These are phyloP conservation scores for Ogataea paradorogensis DNA, from an alignment of 805 yeast genomes.

Conservation along the genomic window DNA sequence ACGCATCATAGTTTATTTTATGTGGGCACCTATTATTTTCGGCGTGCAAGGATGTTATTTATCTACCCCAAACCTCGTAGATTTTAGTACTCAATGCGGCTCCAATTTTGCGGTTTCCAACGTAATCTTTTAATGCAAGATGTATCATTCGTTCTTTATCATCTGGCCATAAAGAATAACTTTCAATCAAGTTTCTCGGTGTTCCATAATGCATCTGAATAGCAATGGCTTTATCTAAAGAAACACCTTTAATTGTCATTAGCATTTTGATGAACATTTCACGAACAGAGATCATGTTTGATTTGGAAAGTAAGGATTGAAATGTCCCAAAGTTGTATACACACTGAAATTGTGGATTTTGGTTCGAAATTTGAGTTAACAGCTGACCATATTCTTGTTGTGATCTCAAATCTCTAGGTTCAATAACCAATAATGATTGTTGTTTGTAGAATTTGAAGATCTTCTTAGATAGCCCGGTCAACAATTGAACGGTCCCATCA, in stretches of 20 bases:
- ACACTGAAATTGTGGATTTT: constrained; percentile 31
- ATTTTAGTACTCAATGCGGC: constrained; percentile 49
- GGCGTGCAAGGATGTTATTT: background rate
- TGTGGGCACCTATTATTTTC: background rate
- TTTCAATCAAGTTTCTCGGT: constrained; percentile 56
- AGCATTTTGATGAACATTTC: constrained; percentile 76
- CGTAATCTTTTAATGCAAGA: constrained; percentile 37
- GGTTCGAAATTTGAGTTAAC: constrained; percentile 40
- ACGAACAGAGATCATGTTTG: constrained; percentile 63
- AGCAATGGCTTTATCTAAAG: constrained; percentile 78
- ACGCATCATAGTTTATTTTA: background rate
- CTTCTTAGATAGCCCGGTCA: constrained; percentile 46
- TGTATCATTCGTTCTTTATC: constrained; percentile 31
- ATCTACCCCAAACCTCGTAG: constrained; percentile 56
- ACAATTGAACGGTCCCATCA: constrained; percentile 69
- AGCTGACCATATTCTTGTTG: constrained; percentile 49
- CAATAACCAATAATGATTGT: constrained; percentile 46
- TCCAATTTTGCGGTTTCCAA: constrained; percentile 53
- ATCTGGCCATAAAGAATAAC: constrained; percentile 34
- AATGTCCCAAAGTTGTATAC: constrained; percentile 54
- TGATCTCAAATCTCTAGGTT: constrained; percentile 46
- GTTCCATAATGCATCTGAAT: constrained; percentile 73
- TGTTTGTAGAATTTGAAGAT: constrained; percentile 39
- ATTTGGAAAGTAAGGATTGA: constrained; percentile 66
- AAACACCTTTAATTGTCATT: constrained; percentile 75